Evolutionary conservation across 1,139 yeast genomes (phyloP), one percentile per base, ranked within the genome.

Genomic region (Saccharomyces hybrid): DNA sequence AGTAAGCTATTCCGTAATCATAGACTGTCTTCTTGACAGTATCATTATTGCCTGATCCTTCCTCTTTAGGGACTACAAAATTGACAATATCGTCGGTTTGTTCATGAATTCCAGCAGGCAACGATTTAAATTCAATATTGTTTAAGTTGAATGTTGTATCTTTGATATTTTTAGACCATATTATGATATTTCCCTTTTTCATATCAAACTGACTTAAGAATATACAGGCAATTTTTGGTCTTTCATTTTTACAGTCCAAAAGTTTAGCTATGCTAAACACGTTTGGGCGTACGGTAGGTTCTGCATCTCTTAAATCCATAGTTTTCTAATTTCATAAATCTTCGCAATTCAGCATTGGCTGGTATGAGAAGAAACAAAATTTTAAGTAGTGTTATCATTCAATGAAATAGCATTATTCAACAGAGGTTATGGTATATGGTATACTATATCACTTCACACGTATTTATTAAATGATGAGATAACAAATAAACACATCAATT

Each of bases 61-160:
- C 23, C 4, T 3, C 23, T 9, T 31, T 80, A 7, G 73, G 69
- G 9, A 75, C 76, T 4, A 75, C 75, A 67, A 83, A 82, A 51
- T 78, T 75, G 2, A 82, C 73, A 1, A 79, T 77, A 60, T 88
- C 91, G 47, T 74, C 68, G 3, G 60, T 51, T 27, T 75, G 75
- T 46, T 83, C 80, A 66, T 89, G 97, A n/a, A 88, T 76, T 1
- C 97, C 96, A 0, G 95, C 85, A 1, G 97, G 97, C 53, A 90
- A 72, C 11, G 84, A 77, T 61, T 86, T 84, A 70, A 79, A 88
- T 68, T 90, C 97, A 20, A 88, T 63, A n/a, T 75, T 75, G 30
- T 71, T 64, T 25, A 73, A 50, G 32, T 57, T 32, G 14, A 61
- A 50, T 16, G 61, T 53, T 9, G 55, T 54, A 9, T 52, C 56